These are phyloP conservation scores for Blastomyces emzantsi DNA, from an alignment of 2,329 filamentous ascomycete species.

Conservation along the genomic window DNA sequence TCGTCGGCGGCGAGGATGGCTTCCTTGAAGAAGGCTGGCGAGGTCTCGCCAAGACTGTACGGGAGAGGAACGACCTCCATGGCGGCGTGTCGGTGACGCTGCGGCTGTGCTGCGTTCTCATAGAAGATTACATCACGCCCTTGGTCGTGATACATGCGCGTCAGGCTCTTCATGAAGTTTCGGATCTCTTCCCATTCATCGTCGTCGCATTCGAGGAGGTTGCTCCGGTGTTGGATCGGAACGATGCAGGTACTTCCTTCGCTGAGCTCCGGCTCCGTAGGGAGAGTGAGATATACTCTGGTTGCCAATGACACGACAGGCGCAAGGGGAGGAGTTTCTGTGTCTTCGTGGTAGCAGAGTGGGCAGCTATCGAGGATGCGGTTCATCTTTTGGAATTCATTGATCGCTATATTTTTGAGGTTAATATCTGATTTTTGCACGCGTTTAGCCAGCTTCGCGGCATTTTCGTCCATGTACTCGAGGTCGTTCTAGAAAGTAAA, in stretches of 20 bases:
- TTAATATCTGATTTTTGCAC: slow-evolving; percentile 83
- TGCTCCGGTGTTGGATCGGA: slow-evolving; percentile 75
- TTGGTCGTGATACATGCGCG: slow-evolving; percentile 87
- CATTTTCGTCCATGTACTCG: slow-evolving; percentile 97
- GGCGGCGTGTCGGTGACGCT: slow-evolving; percentile 71
- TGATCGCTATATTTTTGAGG: slow-evolving; percentile 77
- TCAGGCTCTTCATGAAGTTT: slow-evolving; percentile 98
- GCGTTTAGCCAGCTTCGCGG: slow-evolving; percentile 73
- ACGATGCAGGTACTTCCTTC: slow-evolving; percentile 80
- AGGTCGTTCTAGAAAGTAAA: slow-evolving; percentile 55
- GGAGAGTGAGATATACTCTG: slow-evolving; percentile 75
- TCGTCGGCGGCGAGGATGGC: slow-evolving; percentile 80
- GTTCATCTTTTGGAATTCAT: slow-evolving; percentile 84
- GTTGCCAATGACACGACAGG: slow-evolving; percentile 81
- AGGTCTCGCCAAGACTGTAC: slow-evolving; percentile 80
- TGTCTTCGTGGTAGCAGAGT: slow-evolving; percentile 87
- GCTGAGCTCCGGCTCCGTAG: slow-evolving; percentile 79
- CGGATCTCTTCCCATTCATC: slow-evolving; percentile 99
- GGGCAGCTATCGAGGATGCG: slow-evolving; percentile 78
- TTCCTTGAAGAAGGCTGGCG: slow-evolving; percentile 91
- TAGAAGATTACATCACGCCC: slow-evolving; percentile 93
- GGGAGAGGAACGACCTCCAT: slow-evolving; percentile 82
- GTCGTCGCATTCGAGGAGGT: slow-evolving; percentile 95
- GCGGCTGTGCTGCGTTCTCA: slow-evolving; percentile 82
- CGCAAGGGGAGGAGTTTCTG: slow-evolving; percentile 64